Conservation (phyloP, 1,284 basidiomycete species). For the Trametes versicolor region DNA sequence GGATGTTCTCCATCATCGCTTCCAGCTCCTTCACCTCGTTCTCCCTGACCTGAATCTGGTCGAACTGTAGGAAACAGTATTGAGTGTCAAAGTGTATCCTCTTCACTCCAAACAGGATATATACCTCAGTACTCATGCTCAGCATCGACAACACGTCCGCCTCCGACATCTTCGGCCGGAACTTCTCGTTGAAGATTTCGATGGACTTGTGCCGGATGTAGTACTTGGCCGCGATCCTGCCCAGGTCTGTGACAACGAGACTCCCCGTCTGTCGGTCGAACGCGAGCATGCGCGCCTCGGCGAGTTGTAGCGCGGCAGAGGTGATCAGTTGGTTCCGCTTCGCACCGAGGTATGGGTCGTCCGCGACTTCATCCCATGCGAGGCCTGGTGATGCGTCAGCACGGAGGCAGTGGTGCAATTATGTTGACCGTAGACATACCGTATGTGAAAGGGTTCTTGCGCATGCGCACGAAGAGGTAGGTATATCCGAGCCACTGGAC, state of each 20-base stretch:
- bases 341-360: conserved; percentile 84
- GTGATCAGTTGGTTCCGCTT: conserved; percentile 82
- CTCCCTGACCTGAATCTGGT: conserved; percentile 95
- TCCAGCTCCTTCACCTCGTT: conserved; percentile 90
- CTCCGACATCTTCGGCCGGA: conserved; percentile 90
- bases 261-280: conserved; percentile 72
- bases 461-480: conserved; percentile 96
- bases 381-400: conserved; percentile 66
- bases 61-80: conserved; percentile 66
- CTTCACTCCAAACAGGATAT: conserved; percentile 29
- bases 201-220: conserved; percentile 92
- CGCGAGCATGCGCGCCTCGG: conserved; percentile 86
- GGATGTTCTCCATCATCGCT: conserved; percentile 71
- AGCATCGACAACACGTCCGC: conserved; percentile 92
- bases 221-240: conserved; percentile 96
- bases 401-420: not conserved
- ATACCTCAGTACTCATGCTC: conserved; percentile 90
- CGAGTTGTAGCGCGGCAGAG: conserved; percentile 77
- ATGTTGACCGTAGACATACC: conserved; percentile 53
- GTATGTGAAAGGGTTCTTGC: conserved; percentile 92
- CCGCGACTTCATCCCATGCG: conserved; percentile 71
- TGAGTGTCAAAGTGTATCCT: not conserved
- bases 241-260: conserved; percentile 87
- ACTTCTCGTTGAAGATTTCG: conserved; percentile 88
- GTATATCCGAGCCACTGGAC: conserved; percentile 98